These are phyloP conservation scores for Plasmodium vinckei DNA, from an alignment of 169 alveolate genomes.

Conservation along the genomic window DNA sequence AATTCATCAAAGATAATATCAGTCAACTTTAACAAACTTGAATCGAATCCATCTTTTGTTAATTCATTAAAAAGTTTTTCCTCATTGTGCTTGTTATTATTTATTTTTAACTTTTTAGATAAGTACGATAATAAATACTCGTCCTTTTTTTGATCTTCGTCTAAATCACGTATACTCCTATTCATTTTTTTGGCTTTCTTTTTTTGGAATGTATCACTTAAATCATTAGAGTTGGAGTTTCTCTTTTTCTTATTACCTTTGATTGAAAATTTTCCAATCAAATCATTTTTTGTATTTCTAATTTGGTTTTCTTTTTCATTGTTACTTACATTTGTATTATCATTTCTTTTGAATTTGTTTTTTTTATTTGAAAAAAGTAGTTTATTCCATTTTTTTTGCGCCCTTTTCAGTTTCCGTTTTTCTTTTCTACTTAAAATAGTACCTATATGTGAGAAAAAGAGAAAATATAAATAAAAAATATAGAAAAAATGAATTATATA, in stretches of 20 bases:
- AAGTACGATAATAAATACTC: slow-evolving; percentile 76
- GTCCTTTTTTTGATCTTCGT: slow-evolving; percentile 76
- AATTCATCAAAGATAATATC: slow-evolving; percentile 61
- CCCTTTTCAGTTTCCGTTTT: slow-evolving; percentile 77
- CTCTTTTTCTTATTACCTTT: slow-evolving; percentile 9
- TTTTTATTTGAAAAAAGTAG: slow-evolving; percentile 78
- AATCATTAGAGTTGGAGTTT: slow-evolving; percentile 5
- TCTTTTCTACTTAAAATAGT: slow-evolving; percentile 76
- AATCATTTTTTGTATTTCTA: not conserved
- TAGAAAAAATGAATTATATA: too few relatives aligned
- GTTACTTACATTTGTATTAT: not conserved
- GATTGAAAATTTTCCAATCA: not conserved
- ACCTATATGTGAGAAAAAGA: slow-evolving; percentile 38
- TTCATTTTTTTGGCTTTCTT: not conserved
- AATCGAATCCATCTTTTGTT: slow-evolving; percentile 71
- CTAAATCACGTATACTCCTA: slow-evolving; percentile 27
- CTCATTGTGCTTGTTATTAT: slow-evolving; percentile 57
- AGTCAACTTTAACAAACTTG: slow-evolving; percentile 57
- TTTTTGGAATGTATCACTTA: slow-evolving; percentile 23
- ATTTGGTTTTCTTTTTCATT: slow-evolving; percentile 4
- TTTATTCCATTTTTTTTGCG: slow-evolving; percentile 75
- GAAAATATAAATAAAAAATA: not conserved
- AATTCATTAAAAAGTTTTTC: slow-evolving; percentile 69
- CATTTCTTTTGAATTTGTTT: slow-evolving; percentile 5
- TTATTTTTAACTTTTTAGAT: slow-evolving; percentile 63